A percentile compares a stretch with the other conserved stretches of the same genome.
Evolutionary conservation across 352 stramenopile genomes (phyloP).

Genomic region (Pythium grandisporangium): DNA sequence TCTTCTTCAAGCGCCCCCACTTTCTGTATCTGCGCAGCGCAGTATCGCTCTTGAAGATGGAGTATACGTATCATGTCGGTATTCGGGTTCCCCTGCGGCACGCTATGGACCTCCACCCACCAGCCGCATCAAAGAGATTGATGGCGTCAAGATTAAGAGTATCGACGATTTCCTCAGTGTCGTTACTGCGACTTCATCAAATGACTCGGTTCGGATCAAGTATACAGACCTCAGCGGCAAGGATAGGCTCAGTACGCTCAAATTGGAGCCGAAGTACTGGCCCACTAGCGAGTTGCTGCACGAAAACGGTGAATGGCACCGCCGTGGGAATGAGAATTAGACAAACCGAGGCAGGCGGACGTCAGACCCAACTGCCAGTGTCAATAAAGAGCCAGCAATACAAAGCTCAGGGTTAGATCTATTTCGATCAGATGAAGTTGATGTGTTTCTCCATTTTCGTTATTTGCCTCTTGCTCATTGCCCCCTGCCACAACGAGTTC

Average conservation of each 20-base stretch:
- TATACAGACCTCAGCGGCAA: slow-evolving; percentile 86
- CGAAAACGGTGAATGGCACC: slow-evolving; percentile 71
- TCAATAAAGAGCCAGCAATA: too few species aligned
- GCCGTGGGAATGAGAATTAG: too few species aligned
- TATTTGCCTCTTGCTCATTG: too few species aligned
- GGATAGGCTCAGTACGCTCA: slow-evolving; percentile 79
- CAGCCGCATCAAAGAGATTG: slow-evolving; percentile 87
- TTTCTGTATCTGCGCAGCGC: slow-evolving; percentile 79
- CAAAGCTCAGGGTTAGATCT: too few species aligned
- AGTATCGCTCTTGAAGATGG: slow-evolving; percentile 77
- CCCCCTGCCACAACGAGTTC: too few species aligned
- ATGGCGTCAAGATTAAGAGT: slow-evolving; percentile 76
- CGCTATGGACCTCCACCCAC: slow-evolving; percentile 84
- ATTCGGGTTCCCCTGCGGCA: slow-evolving; percentile 80
- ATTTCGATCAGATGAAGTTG: too few species aligned
- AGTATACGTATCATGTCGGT: slow-evolving; percentile 83
- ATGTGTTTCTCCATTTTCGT: too few species aligned
- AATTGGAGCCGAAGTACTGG: slow-evolving; percentile 88
- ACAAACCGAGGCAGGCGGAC: too few species aligned
- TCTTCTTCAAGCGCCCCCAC: slow-evolving; percentile 80
- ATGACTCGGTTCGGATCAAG: slow-evolving; percentile 83
- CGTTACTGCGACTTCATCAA: slow-evolving; percentile 47
- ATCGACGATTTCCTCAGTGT: slow-evolving; percentile 87
- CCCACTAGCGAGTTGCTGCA: slow-evolving; percentile 81
- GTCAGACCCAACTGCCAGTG: too few species aligned